These are phyloP conservation scores for Wickerhamomyces hampshirensis DNA, from an alignment of 805 yeast species.

Conservation along the genomic window DNA sequence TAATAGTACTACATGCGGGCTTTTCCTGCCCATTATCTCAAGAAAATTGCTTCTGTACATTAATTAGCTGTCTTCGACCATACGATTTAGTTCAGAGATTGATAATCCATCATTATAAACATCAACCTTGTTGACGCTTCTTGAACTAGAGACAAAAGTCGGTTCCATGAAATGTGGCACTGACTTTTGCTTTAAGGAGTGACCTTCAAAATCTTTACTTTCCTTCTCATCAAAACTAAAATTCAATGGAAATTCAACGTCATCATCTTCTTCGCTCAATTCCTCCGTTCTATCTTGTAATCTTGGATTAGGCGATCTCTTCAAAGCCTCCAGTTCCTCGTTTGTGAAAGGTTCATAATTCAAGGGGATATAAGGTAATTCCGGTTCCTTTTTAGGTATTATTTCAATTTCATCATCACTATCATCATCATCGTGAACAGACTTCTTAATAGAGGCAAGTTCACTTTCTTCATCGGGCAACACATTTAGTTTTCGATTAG, in stretches of 20 bases:
- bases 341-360: constrained; percentile 37
- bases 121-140: constrained; percentile 7
- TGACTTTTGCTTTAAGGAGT: no score
- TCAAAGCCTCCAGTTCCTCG: constrained; percentile 27
- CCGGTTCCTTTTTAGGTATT: constrained; percentile 36
- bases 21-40: no score
- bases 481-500: constrained; percentile 24
- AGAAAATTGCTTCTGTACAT: no score
- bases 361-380: constrained; percentile 39
- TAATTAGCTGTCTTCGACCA: constrained; percentile 7
- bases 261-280: constrained; percentile 9
- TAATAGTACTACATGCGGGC: no score
- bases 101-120: constrained; percentile 19
- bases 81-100: constrained; percentile 16
- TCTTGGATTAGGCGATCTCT: constrained; percentile 19
- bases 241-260: constrained; percentile 17
- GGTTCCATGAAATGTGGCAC: constrained; percentile 25
- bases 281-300: constrained; percentile 8
- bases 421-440: constrained; percentile 11
- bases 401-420: constrained; percentile 44
- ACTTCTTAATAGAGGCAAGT: constrained; percentile 4
- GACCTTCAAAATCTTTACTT: constrained; percentile 18
- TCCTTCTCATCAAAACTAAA: constrained; percentile 26
- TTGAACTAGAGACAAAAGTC: constrained; percentile 22
- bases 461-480: constrained; percentile 27